These are phyloP conservation scores for Aspergillus ibericus DNA, from an alignment of 2,329 filamentous ascomycete genomes.

Conservation along the genomic window DNA sequence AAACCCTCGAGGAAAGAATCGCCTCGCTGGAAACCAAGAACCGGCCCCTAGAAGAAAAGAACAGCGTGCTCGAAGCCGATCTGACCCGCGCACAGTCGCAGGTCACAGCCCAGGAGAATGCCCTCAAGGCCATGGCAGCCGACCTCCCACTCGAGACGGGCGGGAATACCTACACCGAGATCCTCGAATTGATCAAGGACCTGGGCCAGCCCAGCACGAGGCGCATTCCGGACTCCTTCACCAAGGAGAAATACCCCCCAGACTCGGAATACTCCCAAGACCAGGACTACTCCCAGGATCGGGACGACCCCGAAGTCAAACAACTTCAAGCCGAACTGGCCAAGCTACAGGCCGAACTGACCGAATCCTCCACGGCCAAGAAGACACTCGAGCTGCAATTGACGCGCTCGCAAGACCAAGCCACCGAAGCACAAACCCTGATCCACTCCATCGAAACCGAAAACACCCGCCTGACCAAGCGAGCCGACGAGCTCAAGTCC, in stretches of 20 bases:
- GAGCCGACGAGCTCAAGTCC: conserved; percentile 36
- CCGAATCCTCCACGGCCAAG: conserved; percentile 28
- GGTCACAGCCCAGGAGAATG: conserved; percentile 38
- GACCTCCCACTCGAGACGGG: conserved; percentile 34
- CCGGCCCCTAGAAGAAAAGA: conserved; percentile 39
- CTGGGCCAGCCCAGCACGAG: conserved; percentile 26
- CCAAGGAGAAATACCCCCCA: neutral
- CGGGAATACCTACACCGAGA: conserved; percentile 40
- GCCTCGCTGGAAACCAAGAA: conserved; percentile 36
- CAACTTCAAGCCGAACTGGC: conserved; percentile 30
- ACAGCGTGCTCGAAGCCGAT: conserved; percentile 38
- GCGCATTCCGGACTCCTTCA: conserved; percentile 14
- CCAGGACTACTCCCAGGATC: neutral
- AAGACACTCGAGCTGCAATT: conserved; percentile 38
- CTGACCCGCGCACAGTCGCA: conserved; percentile 37
- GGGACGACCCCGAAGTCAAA: conserved; percentile 16
- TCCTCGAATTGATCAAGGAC: conserved; percentile 41
- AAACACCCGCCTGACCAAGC: conserved; percentile 37
- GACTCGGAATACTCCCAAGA: conserved; percentile 17
- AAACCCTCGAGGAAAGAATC: conserved; percentile 36
- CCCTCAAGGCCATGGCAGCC: conserved; percentile 38
- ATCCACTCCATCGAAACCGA: conserved; percentile 41
- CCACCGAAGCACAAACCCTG: conserved; percentile 37
- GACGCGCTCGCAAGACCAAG: conserved; percentile 36
- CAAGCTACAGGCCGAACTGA: conserved; percentile 31